These are phyloP conservation scores for Xylariaceae sp. DNA, from an alignment of 2,329 filamentous ascomycete species.

Conservation along the genomic window DNA sequence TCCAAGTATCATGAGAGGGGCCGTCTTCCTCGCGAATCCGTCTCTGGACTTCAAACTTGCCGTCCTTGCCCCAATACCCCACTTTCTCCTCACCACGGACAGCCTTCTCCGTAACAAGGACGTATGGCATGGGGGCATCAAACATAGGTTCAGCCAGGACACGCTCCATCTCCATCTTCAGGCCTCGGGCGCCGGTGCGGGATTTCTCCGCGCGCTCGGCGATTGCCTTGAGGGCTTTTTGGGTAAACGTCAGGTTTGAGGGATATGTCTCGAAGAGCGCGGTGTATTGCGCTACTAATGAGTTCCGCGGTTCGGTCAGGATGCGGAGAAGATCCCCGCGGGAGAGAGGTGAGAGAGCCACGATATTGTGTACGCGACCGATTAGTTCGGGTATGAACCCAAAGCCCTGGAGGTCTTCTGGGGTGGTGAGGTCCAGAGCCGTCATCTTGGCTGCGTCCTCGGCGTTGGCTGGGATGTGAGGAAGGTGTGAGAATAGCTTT, in stretches of 20 bases:
- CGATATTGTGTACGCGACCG: constrained; percentile 88
- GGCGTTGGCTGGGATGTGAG: constrained; percentile 44
- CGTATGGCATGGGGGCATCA: constrained; percentile 71
- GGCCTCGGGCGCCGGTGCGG: constrained; percentile 71
- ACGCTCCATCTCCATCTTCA: constrained; percentile 78
- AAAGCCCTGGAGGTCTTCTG: constrained; percentile 74
- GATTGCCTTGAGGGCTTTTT: constrained; percentile 73
- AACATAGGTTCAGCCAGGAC: constrained; percentile 78
- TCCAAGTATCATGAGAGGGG: constrained; percentile 12
- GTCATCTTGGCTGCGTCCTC: constrained; percentile 42
- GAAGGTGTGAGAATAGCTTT: constrained; percentile 53
- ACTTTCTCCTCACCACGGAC: constrained; percentile 59
- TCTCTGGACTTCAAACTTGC: constrained; percentile 65
- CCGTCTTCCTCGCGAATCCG: constrained; percentile 61
- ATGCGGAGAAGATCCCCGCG: constrained; percentile 72
- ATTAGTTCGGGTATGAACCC: constrained; percentile 95
- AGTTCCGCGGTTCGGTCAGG: constrained; percentile 87
- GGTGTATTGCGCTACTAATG: constrained; percentile 81
- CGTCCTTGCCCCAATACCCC: constrained; percentile 65
- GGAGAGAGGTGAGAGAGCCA: constrained; percentile 74
- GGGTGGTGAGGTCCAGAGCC: constrained; percentile 67
- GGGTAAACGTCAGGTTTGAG: constrained; percentile 79
- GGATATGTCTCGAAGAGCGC: constrained; percentile 79
- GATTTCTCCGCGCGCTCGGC: constrained; percentile 61
- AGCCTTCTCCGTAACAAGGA: constrained; percentile 68